Conservation (phyloP, 225 moss, liverwort and hornwort species). For the Rhytidiadelphus loreus region DNA sequence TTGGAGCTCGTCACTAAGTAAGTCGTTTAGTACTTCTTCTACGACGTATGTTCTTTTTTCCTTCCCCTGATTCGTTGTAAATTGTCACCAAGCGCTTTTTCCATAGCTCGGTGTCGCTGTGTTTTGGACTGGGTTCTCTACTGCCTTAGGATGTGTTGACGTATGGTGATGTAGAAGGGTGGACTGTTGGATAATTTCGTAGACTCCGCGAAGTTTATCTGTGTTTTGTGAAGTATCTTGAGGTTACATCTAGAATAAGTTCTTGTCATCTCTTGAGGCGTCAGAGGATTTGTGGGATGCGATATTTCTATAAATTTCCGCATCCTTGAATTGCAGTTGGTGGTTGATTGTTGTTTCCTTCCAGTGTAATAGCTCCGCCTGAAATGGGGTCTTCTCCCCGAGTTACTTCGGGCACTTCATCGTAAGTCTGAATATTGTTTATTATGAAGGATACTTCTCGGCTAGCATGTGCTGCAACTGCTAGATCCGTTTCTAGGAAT, state of each 20-base stretch:
- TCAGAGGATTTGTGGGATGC: background rate
- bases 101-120: too few relatives aligned
- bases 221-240: background rate
- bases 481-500: background rate
- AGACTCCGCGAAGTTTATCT: background rate
- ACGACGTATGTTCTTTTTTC: too few relatives aligned
- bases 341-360: conserved; percentile 18
- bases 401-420: conserved; percentile 14
- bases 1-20: too few relatives aligned
- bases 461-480: background rate
- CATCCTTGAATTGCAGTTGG: conserved; percentile 10
- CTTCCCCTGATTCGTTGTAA: too few relatives aligned
- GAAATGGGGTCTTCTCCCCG: conserved; percentile 16
- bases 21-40: too few relatives aligned
- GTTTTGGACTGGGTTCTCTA: too few relatives aligned
- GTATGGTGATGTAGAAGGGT: too few relatives aligned
- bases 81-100: too few relatives aligned
- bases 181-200: too few relatives aligned
- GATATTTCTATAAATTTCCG: background rate
- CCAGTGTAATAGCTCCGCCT: conserved; percentile 23
- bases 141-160: too few relatives aligned
- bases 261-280: background rate
- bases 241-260: background rate
- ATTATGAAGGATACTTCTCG: conserved; percentile 2
- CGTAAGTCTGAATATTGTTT: conserved; percentile 19